Evolutionary conservation across 208 protist species (phyloP).

Genomic region (Trypanosoma theileri): DNA sequence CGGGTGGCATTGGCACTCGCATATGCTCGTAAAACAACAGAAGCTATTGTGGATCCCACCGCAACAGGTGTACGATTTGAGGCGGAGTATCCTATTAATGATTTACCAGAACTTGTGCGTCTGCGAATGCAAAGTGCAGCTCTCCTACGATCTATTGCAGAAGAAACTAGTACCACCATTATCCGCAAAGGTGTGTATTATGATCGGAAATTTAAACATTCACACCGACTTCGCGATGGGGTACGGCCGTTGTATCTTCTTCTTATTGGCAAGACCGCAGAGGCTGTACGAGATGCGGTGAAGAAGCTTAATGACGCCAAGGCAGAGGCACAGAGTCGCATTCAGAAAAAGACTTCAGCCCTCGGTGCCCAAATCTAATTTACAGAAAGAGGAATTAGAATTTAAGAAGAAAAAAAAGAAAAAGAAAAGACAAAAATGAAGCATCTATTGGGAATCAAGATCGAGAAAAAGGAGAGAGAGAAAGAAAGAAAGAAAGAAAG

Average conservation of each 20-base stretch:
- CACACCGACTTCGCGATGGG: constrained; percentile 71
- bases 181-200: constrained; percentile 86
- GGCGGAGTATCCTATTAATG: constrained; percentile 83
- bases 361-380: constrained; percentile 40
- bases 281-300: constrained; percentile 63
- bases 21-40: constrained; percentile 76
- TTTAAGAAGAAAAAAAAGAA: neutral
- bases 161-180: constrained; percentile 73
- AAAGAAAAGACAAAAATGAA: neutral
- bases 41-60: constrained; percentile 38
- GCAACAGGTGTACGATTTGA: constrained; percentile 64
- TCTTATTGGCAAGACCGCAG: constrained; percentile 66
- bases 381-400: neutral
- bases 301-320: constrained; percentile 66
- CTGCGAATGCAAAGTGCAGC: constrained; percentile 55
- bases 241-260: constrained; percentile 79
- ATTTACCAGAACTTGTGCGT: constrained; percentile 67
- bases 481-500: neutral
- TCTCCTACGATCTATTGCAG: constrained; percentile 56
- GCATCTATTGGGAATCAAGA: too few relatives aligned
- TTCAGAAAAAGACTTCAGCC: constrained; percentile 50
- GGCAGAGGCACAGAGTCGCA: constrained; percentile 47
- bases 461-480: neutral
- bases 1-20: constrained; percentile 66
- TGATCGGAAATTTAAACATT: constrained; percentile 72